Conservation (phyloP, 371 early-diverging fungal species). For the Funneliformis caledonium region DNA sequence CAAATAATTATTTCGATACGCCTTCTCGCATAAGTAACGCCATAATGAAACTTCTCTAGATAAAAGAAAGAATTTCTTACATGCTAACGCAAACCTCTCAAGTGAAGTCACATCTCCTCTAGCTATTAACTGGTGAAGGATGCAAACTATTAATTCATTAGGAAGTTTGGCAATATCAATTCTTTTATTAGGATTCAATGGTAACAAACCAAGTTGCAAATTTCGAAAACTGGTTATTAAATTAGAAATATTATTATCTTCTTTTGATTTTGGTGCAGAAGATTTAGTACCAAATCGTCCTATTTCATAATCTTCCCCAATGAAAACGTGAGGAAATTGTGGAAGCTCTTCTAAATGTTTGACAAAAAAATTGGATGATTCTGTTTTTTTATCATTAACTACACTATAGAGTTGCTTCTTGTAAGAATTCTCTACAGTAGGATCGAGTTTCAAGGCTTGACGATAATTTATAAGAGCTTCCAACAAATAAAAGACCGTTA, state of each 20-base stretch:
- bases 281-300: background rate
- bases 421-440: constrained; percentile 54
- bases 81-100: constrained; percentile 56
- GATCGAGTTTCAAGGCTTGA: constrained; percentile 58
- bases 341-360: constrained; percentile 23
- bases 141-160: constrained; percentile 50
- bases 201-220: background rate
- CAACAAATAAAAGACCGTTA: background rate
- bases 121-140: constrained; percentile 50
- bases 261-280: background rate
- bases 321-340: constrained; percentile 18
- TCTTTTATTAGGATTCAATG: constrained; percentile 2
- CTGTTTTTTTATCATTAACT: background rate
- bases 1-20: constrained; percentile 50
- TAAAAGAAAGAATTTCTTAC: constrained; percentile 59
- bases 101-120: constrained; percentile 52
- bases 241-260: background rate
- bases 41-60: constrained; percentile 59
- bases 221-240: constrained; percentile 20
- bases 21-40: constrained; percentile 59
- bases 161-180: constrained; percentile 34
- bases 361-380: background rate
- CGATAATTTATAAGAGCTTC: constrained; percentile 58
- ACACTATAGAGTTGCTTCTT: constrained; percentile 49
- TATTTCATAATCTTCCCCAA: constrained; percentile 32